phyloP scores from a whole-genome alignment of 2,329 filamentous ascomycete species.

The Neofusicoccum cordaticola region DNA sequence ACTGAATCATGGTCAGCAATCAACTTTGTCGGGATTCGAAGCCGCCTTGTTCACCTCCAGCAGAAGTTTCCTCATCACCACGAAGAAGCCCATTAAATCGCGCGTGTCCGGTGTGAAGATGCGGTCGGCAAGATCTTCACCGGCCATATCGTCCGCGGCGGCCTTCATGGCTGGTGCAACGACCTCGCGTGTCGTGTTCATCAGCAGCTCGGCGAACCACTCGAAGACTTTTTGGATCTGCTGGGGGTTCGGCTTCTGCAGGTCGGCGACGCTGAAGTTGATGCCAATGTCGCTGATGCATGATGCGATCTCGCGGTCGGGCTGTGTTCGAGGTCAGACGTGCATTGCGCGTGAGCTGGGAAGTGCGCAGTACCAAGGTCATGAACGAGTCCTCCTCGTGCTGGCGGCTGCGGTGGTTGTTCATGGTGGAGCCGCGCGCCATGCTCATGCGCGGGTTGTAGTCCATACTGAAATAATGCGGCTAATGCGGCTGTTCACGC shows the following conservation, averaged over 20 bases:
- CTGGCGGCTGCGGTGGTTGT: constrained; percentile 39
- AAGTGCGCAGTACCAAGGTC: constrained; percentile 41
- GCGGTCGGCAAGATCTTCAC: constrained; percentile 68
- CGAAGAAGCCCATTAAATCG: constrained; percentile 94
- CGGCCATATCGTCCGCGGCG: constrained; percentile 81
- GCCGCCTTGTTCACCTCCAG: constrained; percentile 53
- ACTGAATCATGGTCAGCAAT: constrained; percentile 48
- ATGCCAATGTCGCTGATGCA: constrained; percentile 98
- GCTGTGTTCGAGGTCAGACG: constrained; percentile 41
- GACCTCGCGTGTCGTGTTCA: constrained; percentile 89
- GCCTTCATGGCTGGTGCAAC: constrained; percentile 94
- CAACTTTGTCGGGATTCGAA: not conserved
- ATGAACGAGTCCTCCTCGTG: constrained; percentile 51
- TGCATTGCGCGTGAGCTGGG: not conserved
- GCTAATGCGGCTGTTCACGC: constrained; percentile 11
- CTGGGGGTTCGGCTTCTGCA: constrained; percentile 89
- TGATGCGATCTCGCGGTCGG: constrained; percentile 79
- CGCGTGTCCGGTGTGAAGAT: constrained; percentile 82
- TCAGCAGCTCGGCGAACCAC: constrained; percentile 91
- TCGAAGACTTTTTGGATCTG: constrained; percentile 98
- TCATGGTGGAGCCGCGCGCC: constrained; percentile 41
- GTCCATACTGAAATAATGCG: constrained; percentile 36
- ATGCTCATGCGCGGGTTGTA: constrained; percentile 53
- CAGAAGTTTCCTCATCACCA: constrained; percentile 74
- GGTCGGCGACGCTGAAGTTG: constrained; percentile 77